phyloP scores from a whole-genome alignment of 331 rosid species.

The Malus hybrid region DNA sequence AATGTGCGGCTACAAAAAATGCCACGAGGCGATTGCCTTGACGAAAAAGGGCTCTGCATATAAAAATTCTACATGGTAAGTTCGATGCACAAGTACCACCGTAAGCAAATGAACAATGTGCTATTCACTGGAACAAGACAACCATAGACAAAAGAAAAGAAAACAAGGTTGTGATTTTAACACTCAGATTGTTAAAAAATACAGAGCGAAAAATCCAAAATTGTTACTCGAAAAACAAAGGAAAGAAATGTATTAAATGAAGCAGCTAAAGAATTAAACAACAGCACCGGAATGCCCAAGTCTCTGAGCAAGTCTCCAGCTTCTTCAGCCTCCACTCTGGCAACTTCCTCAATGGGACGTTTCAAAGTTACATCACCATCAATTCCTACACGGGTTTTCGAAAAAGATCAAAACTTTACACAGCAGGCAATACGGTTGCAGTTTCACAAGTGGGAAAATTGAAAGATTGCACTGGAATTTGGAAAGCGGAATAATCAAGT shows the following conservation, averaged over 20 bases:
- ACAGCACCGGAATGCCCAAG: constrained; percentile 79
- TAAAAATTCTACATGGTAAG: not conserved
- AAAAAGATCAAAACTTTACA: not conserved
- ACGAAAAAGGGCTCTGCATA: constrained; percentile 68
- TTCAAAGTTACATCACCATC: constrained; percentile 53
- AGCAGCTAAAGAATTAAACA: constrained; percentile 3
- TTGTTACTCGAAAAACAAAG: not conserved
- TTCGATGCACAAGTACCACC: not conserved
- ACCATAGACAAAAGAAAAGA: not conserved
- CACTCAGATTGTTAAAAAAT: not conserved
- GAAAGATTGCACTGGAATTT: not conserved
- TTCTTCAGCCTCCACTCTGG: constrained; percentile 63
- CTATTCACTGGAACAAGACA: not conserved
- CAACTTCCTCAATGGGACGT: constrained; percentile 92
- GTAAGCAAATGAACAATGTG: not conserved
- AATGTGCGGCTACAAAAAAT: constrained; percentile 90
- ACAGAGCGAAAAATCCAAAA: not conserved
- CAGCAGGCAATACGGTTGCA: not conserved
- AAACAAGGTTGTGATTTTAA: not conserved
- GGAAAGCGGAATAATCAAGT: not conserved
- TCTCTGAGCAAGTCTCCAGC: constrained; percentile 67
- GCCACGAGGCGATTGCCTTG: constrained; percentile 80
- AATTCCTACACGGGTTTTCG: constrained; percentile 39
- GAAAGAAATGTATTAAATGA: not conserved
- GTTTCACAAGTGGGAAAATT: not conserved